Percentiles rank a stretch among this genome's conserved stretches.
Evolutionary conservation across 2,329 filamentous ascomycete genomes (phyloP).

Genomic region (Spiromastix sp.): DNA sequence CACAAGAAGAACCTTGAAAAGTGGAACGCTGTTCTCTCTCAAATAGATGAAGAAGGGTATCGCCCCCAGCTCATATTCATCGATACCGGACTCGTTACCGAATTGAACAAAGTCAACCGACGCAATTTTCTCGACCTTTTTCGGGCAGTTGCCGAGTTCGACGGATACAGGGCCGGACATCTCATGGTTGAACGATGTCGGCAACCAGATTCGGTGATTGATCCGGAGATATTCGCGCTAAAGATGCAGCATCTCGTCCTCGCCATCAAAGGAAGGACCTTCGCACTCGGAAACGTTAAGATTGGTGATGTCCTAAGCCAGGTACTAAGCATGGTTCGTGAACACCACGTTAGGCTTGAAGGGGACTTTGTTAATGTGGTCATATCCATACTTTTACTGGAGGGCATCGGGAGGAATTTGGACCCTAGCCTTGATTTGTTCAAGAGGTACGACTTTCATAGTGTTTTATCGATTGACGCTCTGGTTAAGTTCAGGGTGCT

Average conservation of each 20-base stretch:
- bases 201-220: constrained; percentile 80
- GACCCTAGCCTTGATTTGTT: constrained; percentile 84
- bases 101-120: constrained; percentile 78
- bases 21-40: constrained; percentile 64
- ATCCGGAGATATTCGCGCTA: constrained; percentile 81
- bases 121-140: constrained; percentile 91
- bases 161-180: constrained; percentile 88
- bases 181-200: constrained; percentile 94
- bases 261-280: constrained; percentile 78
- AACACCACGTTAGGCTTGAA: constrained; percentile 86
- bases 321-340: constrained; percentile 81
- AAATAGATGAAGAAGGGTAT: constrained; percentile 80
- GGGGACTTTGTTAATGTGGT: constrained; percentile 99
- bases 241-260: constrained; percentile 96
- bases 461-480: neutral
- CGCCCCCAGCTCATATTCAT: constrained; percentile 94
- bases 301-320: constrained; percentile 91
- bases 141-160: constrained; percentile 90
- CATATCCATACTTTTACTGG: constrained; percentile 82
- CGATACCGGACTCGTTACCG: constrained; percentile 88
- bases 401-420: constrained; percentile 82
- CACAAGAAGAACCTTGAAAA: constrained; percentile 54
- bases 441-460: constrained; percentile 46
- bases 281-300: constrained; percentile 87
- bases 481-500: neutral